Evolutionary conservation across 768 basidiomycete species (phyloP), one percentile per base, ranked within the genome.

Genomic region (Megacollybia marginata): DNA sequence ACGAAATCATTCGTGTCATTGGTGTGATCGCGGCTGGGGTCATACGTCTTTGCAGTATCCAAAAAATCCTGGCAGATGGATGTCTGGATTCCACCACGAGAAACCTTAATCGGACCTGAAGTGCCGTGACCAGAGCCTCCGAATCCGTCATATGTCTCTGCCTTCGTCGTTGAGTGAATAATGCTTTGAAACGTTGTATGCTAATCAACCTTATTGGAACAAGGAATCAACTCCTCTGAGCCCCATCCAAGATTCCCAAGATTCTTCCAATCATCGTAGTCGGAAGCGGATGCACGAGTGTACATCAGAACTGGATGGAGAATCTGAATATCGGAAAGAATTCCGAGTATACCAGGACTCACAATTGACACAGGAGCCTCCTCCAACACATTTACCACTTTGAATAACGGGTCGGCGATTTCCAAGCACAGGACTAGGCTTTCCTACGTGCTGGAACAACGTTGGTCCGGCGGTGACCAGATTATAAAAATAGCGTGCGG

Each of bases 301-400:
- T 83, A 85, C 69, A 78, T 69, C 59, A 71, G 69, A 52, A 74
- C 76, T 42, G 5, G 9, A 42, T 23, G 10, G 20, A 44, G 18
- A 19, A 42, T 11, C 9, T 43, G 23, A 8, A 18, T 45, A 19
- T 18, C 44, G 20, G n/a, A 19, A 7, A 34, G 34, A 28, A 38
- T 32, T 18, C 36, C 18, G 47, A 20, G 31, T 15, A 12, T 23
- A 18, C 16, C 20, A 8, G 48, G 4, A 57, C 72, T 46, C 44
- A 81, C 82, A 79, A 54, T 84, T 85, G 15, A 85, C 72, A 47
- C 68, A 65, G 0, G 81, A 82, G 1, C 82, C 83, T 5, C 83
- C 84, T 4, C 84, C 83, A 5, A 87, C 56, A 38, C 71, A 74
- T 47, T 75, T 69, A 0, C 76, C 82, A 23, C 65, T 58, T 0